Evolutionary conservation across 257 asterid genomes (phyloP).

Genomic region (Jacaranda copaia): DNA sequence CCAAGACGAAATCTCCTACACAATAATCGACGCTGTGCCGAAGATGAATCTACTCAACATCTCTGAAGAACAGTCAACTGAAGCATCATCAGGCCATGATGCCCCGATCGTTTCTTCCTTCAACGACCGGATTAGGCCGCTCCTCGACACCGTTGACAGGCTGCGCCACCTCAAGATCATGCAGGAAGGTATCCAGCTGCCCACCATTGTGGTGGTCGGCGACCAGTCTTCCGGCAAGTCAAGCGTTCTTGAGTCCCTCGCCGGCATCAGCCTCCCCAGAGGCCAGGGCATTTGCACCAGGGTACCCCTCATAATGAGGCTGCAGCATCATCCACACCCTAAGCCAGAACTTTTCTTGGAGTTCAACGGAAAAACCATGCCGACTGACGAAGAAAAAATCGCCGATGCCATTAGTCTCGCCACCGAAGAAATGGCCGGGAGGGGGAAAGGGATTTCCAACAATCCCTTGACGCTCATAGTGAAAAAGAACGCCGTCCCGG

Average conservation of each 20-base stretch:
- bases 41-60: neutral
- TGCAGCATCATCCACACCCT: constrained; percentile 29
- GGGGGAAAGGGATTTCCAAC: constrained; percentile 48
- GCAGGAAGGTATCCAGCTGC: constrained; percentile 44
- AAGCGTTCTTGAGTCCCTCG: constrained; percentile 45
- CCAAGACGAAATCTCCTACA: neutral
- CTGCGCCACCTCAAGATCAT: constrained; percentile 40
- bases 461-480: constrained; percentile 42
- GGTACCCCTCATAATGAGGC: constrained; percentile 50
- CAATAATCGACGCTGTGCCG: neutral
- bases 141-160: constrained; percentile 43
- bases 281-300: constrained; percentile 55
- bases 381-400: constrained; percentile 38
- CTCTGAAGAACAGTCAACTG: neutral
- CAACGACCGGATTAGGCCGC: constrained; percentile 43
- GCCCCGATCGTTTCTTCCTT: constrained; percentile 49
- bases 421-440: constrained; percentile 45
- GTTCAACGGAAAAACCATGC: constrained; percentile 26
- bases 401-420: constrained; percentile 33
- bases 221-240: constrained; percentile 45
- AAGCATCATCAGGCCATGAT: neutral
- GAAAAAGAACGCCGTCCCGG: no score
- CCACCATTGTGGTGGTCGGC: constrained; percentile 42
- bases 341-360: constrained; percentile 35
- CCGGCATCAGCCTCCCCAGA: constrained; percentile 55